phyloP scores from a whole-genome alignment of 306 rosid species.

The Sphenostylis stenocarpa region DNA sequence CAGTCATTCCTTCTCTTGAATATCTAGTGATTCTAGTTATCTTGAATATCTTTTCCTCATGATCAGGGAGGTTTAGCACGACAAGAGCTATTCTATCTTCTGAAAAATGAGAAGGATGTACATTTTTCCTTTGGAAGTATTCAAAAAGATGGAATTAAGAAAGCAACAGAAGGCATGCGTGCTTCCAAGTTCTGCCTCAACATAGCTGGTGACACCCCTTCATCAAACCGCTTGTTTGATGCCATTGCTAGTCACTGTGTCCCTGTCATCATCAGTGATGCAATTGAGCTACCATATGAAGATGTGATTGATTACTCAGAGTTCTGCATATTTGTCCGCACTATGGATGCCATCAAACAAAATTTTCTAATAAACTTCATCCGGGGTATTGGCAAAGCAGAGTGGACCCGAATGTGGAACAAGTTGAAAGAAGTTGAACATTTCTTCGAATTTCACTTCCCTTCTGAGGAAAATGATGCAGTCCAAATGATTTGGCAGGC shows the following conservation, averaged over 20 bases:
- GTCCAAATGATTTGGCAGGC: constrained; percentile 86
- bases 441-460: constrained; percentile 61
- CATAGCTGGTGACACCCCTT: constrained; percentile 84
- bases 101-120: constrained; percentile 64
- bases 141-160: constrained; percentile 55
- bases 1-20: background rate
- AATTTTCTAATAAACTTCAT: constrained; percentile 56
- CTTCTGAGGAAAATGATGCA: constrained; percentile 70
- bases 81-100: constrained; percentile 63
- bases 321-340: constrained; percentile 64
- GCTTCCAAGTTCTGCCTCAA: constrained; percentile 76
- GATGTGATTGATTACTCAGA: constrained; percentile 76
- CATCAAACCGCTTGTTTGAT: constrained; percentile 80
- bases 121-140: constrained; percentile 76
- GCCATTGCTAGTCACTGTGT: constrained; percentile 86
- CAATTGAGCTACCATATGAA: constrained; percentile 73
- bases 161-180: constrained; percentile 70
- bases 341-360: constrained; percentile 54
- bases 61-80: constrained; percentile 65
- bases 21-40: background rate
- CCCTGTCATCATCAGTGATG: constrained; percentile 75
- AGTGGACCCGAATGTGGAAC: constrained; percentile 80
- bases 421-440: constrained; percentile 60
- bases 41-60: background rate
- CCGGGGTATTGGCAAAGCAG: constrained; percentile 48